phyloP scores from a whole-genome alignment of 2,329 filamentous ascomycete species.

The Monilinia polystroma region DNA sequence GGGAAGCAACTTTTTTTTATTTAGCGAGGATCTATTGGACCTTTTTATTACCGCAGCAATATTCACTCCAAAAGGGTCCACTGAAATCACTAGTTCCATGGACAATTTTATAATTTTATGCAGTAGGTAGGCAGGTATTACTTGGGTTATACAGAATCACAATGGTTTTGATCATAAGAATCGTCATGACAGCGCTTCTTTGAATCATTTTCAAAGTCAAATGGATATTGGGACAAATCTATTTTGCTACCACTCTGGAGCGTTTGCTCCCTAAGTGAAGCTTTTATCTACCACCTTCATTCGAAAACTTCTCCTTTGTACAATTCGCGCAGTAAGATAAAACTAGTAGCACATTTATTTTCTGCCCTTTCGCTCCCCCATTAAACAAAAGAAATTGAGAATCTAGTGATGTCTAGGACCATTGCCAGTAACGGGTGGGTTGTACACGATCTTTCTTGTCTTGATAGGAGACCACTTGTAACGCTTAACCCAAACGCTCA shows the following conservation, averaged over 20 bases:
- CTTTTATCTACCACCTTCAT: slow-evolving; percentile 26
- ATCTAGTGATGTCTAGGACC: slow-evolving; percentile 31
- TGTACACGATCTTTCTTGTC: slow-evolving; percentile 90
- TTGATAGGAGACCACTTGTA: slow-evolving; percentile 99
- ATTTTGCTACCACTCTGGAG: slow-evolving; percentile 29
- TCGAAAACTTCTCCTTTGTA: slow-evolving; percentile 33
- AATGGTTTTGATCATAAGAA: not conserved
- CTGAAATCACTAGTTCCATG: too few species aligned
- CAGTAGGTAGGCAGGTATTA: too few species aligned
- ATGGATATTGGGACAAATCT: slow-evolving; percentile 39
- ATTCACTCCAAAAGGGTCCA: too few species aligned
- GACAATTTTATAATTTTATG: too few species aligned
- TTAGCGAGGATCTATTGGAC: slow-evolving; percentile 23
- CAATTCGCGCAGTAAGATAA: slow-evolving; percentile 35
- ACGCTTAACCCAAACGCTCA: slow-evolving; percentile 97
- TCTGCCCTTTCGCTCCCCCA: slow-evolving; percentile 26
- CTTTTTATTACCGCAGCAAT: slow-evolving; percentile 25
- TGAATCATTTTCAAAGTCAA: slow-evolving; percentile 5
- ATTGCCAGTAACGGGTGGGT: slow-evolving; percentile 55
- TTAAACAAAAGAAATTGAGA: slow-evolving; percentile 33
- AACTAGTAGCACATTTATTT: slow-evolving; percentile 41
- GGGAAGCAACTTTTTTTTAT: slow-evolving; percentile 24
- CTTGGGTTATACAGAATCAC: too few species aligned
- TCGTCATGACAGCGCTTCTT: not conserved
- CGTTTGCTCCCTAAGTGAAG: slow-evolving; percentile 33